Evolutionary conservation across 352 stramenopile genomes (phyloP).

Genomic region (Phytopythium chamaehyphon): DNA sequence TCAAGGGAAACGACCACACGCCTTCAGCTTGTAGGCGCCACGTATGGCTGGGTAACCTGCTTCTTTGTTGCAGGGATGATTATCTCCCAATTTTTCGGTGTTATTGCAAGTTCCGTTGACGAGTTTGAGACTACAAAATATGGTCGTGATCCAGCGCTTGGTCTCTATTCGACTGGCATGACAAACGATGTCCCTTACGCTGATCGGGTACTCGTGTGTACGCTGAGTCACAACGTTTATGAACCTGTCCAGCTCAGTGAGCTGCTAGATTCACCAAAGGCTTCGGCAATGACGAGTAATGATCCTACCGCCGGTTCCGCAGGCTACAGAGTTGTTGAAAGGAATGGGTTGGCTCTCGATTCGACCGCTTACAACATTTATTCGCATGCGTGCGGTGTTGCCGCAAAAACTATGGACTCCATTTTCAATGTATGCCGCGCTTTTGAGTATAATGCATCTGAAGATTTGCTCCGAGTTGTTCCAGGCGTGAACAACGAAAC

Average conservation of each 20-base stretch:
- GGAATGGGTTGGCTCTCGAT: too few relatives aligned
- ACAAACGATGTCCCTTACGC: constrained; percentile 3
- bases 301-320: too few relatives aligned
- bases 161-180: background rate
- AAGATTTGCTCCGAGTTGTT: constrained; percentile 14
- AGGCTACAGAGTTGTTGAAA: too few relatives aligned
- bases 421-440: constrained; percentile 1
- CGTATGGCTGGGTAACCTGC: constrained; percentile 3
- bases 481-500: constrained; percentile 11
- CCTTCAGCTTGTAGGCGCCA: background rate
- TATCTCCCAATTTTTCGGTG: constrained; percentile 14
- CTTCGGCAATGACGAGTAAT: too few relatives aligned
- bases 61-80: constrained; percentile 8
- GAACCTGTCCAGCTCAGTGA: too few relatives aligned
- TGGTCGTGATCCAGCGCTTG: background rate
- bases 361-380: background rate
- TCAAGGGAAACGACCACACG: too few relatives aligned
- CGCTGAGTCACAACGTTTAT: too few relatives aligned
- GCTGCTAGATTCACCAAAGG: too few relatives aligned
- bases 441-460: constrained; percentile 7
- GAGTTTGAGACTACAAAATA: background rate
- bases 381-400: constrained; percentile 1
- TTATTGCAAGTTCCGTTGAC: background rate
- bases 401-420: background rate
- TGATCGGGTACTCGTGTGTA: constrained; percentile 1